These are phyloP conservation scores for Takakia lepidozioides DNA, from an alignment of 225 moss, liverwort and hornwort genomes.

Conservation along the genomic window DNA sequence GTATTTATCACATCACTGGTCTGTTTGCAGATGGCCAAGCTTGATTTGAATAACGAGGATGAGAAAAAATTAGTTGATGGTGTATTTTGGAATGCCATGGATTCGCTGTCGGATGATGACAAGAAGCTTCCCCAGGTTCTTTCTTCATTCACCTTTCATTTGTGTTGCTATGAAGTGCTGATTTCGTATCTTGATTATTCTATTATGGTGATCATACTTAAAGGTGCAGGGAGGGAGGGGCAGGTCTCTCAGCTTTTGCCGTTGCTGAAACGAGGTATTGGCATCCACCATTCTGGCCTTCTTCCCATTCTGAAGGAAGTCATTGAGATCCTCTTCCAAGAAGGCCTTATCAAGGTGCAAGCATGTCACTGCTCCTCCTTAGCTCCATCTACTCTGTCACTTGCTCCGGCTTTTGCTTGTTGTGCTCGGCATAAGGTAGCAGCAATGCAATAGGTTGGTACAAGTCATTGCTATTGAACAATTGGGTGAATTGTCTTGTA, in stretches of 20 bases:
- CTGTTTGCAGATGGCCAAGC: conserved; percentile 71
- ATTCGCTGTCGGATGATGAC: conserved; percentile 92
- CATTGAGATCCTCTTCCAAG: conserved; percentile 94
- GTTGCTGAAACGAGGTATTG: conserved; percentile 85
- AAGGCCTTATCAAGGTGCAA: conserved; percentile 81
- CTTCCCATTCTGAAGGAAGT: conserved; percentile 96
- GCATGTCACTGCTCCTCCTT: no score
- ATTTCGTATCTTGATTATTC: background rate
- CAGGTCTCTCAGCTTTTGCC: conserved; percentile 93
- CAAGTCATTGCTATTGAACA: background rate
- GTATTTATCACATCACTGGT: no score
- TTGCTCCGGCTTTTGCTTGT: no score
- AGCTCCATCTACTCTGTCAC: no score
- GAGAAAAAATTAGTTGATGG: conserved; percentile 91
- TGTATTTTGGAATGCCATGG: conserved; percentile 90
- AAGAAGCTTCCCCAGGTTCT: conserved; percentile 90
- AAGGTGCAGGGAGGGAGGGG: no score
- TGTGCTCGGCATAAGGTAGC: background rate
- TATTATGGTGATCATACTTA: no score
- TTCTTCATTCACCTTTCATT: background rate
- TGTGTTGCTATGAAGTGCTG: no score
- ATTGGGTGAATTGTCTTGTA: no score
- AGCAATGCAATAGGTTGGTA: background rate
- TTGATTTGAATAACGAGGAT: conserved; percentile 84
- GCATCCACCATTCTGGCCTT: conserved; percentile 95